Evolutionary conservation across 257 asterid species (phyloP).

Genomic region (Nicotiana obtusifolia): DNA sequence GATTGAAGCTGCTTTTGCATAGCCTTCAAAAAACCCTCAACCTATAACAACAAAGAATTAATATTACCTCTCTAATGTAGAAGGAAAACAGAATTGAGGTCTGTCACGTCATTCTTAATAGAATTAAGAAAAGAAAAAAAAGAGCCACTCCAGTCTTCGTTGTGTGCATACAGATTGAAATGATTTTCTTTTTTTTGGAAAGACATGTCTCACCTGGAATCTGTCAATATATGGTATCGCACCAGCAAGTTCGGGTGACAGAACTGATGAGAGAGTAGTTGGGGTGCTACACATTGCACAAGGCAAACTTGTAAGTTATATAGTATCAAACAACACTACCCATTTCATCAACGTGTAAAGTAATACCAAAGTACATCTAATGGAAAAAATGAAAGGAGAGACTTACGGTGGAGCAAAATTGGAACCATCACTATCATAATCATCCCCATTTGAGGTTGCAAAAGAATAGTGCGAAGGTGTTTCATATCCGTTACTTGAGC

Average conservation of each 20-base stretch:
- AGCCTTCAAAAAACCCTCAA: conserved; percentile 89
- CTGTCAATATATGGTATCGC: conserved; percentile 85
- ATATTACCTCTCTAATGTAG: not conserved
- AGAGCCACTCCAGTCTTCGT: not conserved
- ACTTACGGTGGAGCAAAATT: conserved; percentile 83
- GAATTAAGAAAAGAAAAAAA: not conserved
- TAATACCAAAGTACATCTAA: not conserved
- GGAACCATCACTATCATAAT: conserved; percentile 94
- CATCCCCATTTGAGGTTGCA: conserved; percentile 70
- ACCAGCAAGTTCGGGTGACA: conserved; percentile 92
- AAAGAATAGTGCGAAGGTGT: conserved; percentile 65
- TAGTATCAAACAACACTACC: not conserved
- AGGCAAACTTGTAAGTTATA: conserved; percentile 9
- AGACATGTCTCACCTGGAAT: conserved; percentile 61
- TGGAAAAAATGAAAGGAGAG: not conserved
- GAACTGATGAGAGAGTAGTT: conserved; percentile 57
- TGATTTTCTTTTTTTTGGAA: not conserved
- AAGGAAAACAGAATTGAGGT: not conserved
- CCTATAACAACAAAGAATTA: conserved; percentile 33
- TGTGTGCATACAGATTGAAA: not conserved
- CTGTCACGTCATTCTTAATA: not conserved
- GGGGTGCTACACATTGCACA: conserved; percentile 66
- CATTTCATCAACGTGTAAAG: not conserved
- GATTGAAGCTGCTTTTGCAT: conserved; percentile 93
- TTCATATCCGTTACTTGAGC: conserved; percentile 80